Conservation (phyloP, 2,329 filamentous ascomycete species). For the Penicillium glabrum region DNA sequence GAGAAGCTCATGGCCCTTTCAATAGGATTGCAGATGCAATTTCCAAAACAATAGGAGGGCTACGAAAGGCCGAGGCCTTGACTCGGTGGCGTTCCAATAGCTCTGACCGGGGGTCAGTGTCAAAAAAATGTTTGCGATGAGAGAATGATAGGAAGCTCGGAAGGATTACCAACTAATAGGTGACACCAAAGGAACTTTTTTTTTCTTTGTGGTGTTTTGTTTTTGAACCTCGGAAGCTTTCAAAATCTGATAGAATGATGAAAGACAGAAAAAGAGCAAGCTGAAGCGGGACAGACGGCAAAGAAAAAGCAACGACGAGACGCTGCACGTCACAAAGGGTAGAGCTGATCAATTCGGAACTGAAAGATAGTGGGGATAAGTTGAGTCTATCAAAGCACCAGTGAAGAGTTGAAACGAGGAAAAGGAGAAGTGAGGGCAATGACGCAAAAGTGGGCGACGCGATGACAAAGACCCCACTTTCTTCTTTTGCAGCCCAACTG, state of each 20-base stretch:
- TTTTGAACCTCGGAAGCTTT: not conserved
- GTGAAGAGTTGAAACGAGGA: not conserved
- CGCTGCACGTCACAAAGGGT: not conserved
- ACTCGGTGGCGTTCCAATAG: not conserved
- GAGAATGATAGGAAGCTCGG: not conserved
- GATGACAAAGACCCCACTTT: slow-evolving; percentile 3
- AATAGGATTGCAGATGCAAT: not conserved
- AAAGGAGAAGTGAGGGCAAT: not conserved
- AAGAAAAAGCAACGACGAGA: not conserved
- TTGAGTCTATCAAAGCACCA: not conserved
- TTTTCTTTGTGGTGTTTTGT: not conserved
- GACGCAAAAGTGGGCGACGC: slow-evolving; percentile 1
- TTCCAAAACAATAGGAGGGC: not conserved
- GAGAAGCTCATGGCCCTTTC: slow-evolving; percentile 28
- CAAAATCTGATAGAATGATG: not conserved
- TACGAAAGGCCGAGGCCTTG: not conserved
- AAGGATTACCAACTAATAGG: not conserved
- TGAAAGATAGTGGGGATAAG: not conserved
- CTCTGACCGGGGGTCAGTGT: not conserved
- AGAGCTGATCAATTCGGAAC: not conserved
- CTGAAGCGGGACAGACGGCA: not conserved
- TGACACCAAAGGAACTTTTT: not conserved
- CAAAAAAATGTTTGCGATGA: not conserved
- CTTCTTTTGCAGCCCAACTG: not conserved
- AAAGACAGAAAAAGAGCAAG: not conserved